These are phyloP conservation scores for Phytophthora tubulina DNA, from an alignment of 352 stramenopile genomes.

Conservation along the genomic window DNA sequence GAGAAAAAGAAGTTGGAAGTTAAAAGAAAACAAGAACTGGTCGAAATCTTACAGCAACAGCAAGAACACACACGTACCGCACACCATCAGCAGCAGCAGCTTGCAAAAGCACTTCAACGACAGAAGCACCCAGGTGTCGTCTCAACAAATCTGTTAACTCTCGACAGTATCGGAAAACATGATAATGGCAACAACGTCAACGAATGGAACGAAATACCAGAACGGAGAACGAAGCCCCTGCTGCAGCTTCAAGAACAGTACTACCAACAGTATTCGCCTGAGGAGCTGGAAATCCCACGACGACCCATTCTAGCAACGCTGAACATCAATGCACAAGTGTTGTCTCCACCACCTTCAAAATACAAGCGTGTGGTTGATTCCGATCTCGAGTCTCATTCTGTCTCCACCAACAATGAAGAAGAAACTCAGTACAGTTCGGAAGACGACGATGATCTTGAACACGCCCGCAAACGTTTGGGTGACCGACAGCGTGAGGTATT, in stretches of 20 bases:
- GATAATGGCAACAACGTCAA: not conserved
- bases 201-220: not conserved
- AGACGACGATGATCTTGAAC: conserved; percentile 15
- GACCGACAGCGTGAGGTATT: conserved; percentile 38
- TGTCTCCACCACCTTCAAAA: conserved; percentile 12
- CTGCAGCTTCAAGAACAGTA: conserved; percentile 12
- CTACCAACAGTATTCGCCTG: conserved; percentile 4
- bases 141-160: conserved; percentile 22
- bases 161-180: conserved; percentile 13
- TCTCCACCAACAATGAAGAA: conserved; percentile 1
- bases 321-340: conserved; percentile 19
- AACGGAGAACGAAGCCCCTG: not conserved
- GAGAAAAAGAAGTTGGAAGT: conserved; percentile 34
- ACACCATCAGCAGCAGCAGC: conserved; percentile 26
- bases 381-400: not conserved
- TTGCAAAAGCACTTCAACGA: conserved; percentile 15
- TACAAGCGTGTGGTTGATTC: not conserved
- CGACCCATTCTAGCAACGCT: conserved; percentile 16
- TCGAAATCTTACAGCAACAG: conserved; percentile 40
- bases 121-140: conserved; percentile 18
- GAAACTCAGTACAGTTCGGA: not conserved
- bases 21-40: conserved; percentile 39
- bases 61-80: conserved; percentile 33
- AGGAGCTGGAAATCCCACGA: not conserved
- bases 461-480: conserved; percentile 21